Evolutionary conservation across 202 grass and related monocot genomes (phyloP), one percentile per base, ranked within the genome.

Genomic region (Cymbopogon flexuosus): DNA sequence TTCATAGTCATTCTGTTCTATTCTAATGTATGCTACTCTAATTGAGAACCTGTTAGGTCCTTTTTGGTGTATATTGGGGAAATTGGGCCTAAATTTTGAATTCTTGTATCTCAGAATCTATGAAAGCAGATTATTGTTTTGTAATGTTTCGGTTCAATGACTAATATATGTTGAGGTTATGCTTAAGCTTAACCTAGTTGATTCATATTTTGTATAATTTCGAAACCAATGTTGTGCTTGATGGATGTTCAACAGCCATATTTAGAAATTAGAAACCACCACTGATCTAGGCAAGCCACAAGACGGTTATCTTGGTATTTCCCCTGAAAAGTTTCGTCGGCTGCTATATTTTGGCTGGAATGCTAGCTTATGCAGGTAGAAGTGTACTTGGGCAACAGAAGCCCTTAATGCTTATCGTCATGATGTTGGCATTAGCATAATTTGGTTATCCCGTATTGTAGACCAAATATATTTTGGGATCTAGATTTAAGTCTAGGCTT

Each of bases 161-260:
- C 43, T 41, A 72, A 29, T 30, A 57, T 76, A 23, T 87, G 23
- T 43, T 81, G 22, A 61, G 15, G 16, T 76, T 60, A 12, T 35
- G 34, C 9, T 10, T 23, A 73, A 39, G 34, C 9, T 10, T 23
- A 73, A 39, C 9, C 37, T 37, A 27, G 8, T 19, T 62, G 51
- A 7, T 4, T 40, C 0, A 68, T 57, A 33, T 47, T 57, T n/a
- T 69, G 31, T 51, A 21, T 10, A 10, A 27, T 72, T 29, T 19
- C 1, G 6, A 39, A 76, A 24, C 7, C 30, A 47, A n/a, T 65
- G 22, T 57, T 35, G 5, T 74, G 27, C 16, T 16, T 37, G 33
- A 62, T 80, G 13, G 0, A 21, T 15, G 45, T 15, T 65, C 19
- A 40, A 34, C 30, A 14, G 24, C 34, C 52, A 61, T 58, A 39